Conservation (phyloP, 1,284 basidiomycete genomes). For the Melampsora abietis-canadensis region DNA sequence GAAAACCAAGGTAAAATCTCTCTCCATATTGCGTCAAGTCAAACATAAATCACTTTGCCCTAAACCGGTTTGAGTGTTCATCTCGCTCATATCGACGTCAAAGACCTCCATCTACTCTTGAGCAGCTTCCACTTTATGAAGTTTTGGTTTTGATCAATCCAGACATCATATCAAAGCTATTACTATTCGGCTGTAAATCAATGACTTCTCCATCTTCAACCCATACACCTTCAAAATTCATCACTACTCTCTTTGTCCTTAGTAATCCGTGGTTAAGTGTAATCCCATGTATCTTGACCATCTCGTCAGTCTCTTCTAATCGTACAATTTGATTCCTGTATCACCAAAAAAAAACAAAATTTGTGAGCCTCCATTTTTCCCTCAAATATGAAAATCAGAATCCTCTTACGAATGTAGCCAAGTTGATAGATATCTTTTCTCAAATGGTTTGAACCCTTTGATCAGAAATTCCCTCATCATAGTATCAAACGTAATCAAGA, state of each 20-base stretch:
- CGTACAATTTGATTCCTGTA: conserved; percentile 77
- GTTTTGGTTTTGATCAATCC: conserved; percentile 74
- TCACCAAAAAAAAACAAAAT: background rate
- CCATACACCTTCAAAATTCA: conserved; percentile 50
- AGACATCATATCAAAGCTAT: conserved; percentile 91
- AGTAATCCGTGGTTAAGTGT: conserved; percentile 82
- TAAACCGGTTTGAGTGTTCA: no score
- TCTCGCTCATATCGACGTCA: no score
- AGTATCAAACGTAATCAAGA: conserved; percentile 72
- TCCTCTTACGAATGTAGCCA: conserved; percentile 82
- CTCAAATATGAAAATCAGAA: conserved; percentile 47
- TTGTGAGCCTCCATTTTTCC: background rate
- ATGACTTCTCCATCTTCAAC: conserved; percentile 53
- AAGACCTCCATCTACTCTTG: no score
- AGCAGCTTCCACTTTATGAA: conserved; percentile 35
- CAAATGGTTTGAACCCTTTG: conserved; percentile 55
- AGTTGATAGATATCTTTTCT: conserved; percentile 62
- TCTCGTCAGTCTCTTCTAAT: conserved; percentile 66
- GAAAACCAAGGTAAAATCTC: no score
- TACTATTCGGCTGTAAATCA: conserved; percentile 85
- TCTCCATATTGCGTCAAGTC: no score
- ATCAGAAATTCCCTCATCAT: conserved; percentile 73
- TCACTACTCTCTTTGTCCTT: conserved; percentile 68
- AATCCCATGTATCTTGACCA: conserved; percentile 77
- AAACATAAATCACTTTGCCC: no score